Evolutionary conservation across 2,329 filamentous ascomycete genomes (phyloP).

Genomic region (Penicillium capsulatum): DNA sequence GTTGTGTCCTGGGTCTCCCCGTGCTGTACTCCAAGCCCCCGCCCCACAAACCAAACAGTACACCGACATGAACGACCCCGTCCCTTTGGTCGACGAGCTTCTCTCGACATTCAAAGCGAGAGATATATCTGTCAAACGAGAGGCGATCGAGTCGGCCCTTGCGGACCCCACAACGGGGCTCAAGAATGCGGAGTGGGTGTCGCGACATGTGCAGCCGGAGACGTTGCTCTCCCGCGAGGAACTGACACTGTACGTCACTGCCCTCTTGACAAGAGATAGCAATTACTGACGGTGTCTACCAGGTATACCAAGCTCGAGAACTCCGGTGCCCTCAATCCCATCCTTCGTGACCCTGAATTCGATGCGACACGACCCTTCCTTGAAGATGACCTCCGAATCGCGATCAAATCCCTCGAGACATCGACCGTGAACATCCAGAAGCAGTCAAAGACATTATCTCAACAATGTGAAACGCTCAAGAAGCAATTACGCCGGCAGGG

Average conservation of each 20-base stretch:
- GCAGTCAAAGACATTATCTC: slow-evolving; percentile 31
- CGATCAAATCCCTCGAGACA: slow-evolving; percentile 35
- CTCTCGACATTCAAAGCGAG: slow-evolving; percentile 29
- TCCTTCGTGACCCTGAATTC: slow-evolving; percentile 28
- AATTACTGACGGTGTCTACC: background rate
- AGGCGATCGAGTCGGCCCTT: slow-evolving; percentile 29
- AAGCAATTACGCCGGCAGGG: slow-evolving; percentile 23
- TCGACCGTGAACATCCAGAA: slow-evolving; percentile 35
- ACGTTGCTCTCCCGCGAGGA: slow-evolving; percentile 42
- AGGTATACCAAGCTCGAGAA: slow-evolving; percentile 36
- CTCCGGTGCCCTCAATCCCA: slow-evolving; percentile 27
- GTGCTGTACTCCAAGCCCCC: slow-evolving; percentile 5
- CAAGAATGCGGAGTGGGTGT: slow-evolving; percentile 31
- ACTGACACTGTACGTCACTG: slow-evolving; percentile 30
- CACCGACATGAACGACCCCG: slow-evolving; percentile 7
- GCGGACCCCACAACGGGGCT: slow-evolving; percentile 13
- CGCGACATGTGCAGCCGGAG: slow-evolving; percentile 29
- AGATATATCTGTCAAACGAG: slow-evolving; percentile 26
- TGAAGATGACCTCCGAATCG: slow-evolving; percentile 36
- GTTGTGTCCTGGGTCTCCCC: slow-evolving; percentile 2
- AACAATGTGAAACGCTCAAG: slow-evolving; percentile 31
- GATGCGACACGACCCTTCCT: slow-evolving; percentile 35
- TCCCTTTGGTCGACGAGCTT: slow-evolving; percentile 12
- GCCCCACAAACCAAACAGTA: slow-evolving; percentile 6
- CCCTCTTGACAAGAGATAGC: background rate